Base-by-base conservation (phyloP, 2,329 filamentous ascomycete species). In the Trichophaea hybrida region DNA sequence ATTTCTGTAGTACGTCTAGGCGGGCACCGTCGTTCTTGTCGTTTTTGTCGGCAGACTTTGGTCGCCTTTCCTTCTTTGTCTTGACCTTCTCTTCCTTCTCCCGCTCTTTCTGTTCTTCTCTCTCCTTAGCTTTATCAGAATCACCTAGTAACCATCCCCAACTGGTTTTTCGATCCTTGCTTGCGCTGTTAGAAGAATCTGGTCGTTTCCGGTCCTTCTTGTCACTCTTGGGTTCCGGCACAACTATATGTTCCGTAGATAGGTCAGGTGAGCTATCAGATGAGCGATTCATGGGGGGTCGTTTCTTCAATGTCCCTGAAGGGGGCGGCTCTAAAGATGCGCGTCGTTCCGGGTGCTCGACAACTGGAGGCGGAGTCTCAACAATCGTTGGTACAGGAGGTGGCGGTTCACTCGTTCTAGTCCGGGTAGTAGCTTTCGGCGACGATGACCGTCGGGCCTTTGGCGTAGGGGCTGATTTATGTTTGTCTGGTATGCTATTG, bases 1-100 rank as follows among this genome's bases (percentile, higher is more conserved):
- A 94, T 40, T 81, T 86, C 69, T 96, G 90, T 24, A 95, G 76
- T 24, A 94, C 80, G 68, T 97, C 91, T 33, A 96, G 76, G 34
- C 91, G 82, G 17, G 86, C 84, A 66, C 84, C 89, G 68, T 95
- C 90, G 65, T 90, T 84, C 2, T 70, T 68, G 63, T 74, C 24
- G 1, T 75, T 72, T 67, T 79, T 81, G 65, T 86, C 76, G 1
- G 73, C 71, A 7, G 61, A 55, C 44, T 60, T 64, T 17, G 64
- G 57, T 32, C 71, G 70, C 62, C 73, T 76, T 55, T 73, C 72
- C 57, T 72, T 72, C 70, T 81, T 84, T 0, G 78, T 74, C 68
- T 88, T 90, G 46, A 60, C 85, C 74, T 51, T 76, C 73, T 72
- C 72, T 15, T 71, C 38, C 64, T 59, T 55, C 73, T 71, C 55